Base-by-base conservation (phyloP, 768 basidiomycete genomes). In the Kwoniella bestiolae region DNA sequence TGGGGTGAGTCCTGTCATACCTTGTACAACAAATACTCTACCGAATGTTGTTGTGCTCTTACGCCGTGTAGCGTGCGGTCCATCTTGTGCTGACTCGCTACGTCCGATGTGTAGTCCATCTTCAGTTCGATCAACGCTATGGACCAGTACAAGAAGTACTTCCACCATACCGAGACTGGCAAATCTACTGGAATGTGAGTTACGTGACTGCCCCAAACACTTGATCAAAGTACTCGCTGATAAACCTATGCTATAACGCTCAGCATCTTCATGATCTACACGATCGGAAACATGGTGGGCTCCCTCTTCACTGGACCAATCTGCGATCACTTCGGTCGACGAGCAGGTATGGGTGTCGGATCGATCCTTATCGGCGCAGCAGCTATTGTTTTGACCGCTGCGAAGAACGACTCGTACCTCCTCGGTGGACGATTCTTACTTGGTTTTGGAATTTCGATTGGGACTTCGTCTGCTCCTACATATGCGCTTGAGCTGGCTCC, bases 361-460 rank as follows among this genome's bases (percentile, higher is more conserved):
- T 65, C 69, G 44, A 46, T 66, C 34, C 28, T 71, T 32, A 74
- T 70, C 44, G 63, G 69, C 41, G 51, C 66, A 80, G 86, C 85
- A 26, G 83, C 85, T n/a, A 76, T 84, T 38, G 81, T 85, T 35
- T 80, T 86, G 38, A 84, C 85, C 3, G 79, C 83, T 5, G 83
- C 86, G 2, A 83, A 83, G 65, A 77, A 81, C 61, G 79, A 82
- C 25, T 61, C 78, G 5, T 86, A 86, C 65, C 84, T 88, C 53
- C 80, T 87, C 32, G 85, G 79, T 31, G 87, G 87, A 35, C 70
- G 74, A 26, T 80, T 79, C 69, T 78, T 86, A 46, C 81, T 87
- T 41, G 86, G 86, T 28, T 85, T 86, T 67, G 85, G 86, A 60
- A 85, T 87, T 11, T 73, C 73, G 45, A 67, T 67, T 51, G 66